Percentiles rank a stretch among this genome's conserved stretches.
Evolutionary conservation across 176 grass and related monocot genomes (phyloP).

Genomic region (Musa beccarii): DNA sequence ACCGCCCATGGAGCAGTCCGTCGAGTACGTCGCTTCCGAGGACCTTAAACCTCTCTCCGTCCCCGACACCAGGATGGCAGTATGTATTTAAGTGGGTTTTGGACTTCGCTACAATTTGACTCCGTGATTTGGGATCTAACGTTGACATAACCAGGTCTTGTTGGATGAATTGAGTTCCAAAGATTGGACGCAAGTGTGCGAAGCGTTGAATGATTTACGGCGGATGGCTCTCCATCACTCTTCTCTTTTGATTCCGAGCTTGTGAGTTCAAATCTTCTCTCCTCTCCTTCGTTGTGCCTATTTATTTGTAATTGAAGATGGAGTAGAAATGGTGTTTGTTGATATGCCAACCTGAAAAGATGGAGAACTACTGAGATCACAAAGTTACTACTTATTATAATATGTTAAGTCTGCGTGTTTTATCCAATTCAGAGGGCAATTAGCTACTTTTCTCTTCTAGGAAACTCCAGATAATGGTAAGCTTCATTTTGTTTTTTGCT

Average conservation of each 20-base stretch:
- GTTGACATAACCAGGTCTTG: slow-evolving; percentile 29
- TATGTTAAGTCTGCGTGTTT: no score
- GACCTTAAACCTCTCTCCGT: slow-evolving; percentile 40
- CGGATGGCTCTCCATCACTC: slow-evolving; percentile 61
- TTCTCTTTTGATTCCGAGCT: slow-evolving; percentile 44
- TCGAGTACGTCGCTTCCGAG: slow-evolving; percentile 65
- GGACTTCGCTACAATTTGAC: no score
- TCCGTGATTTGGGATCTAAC: not conserved
- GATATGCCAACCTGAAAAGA: no score
- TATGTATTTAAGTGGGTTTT: not conserved
- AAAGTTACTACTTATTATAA: no score
- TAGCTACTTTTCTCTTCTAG: no score
- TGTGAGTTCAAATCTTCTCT: slow-evolving; percentile 31
- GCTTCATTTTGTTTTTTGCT: no score
- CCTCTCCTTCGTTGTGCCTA: no score
- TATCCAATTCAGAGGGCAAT: no score
- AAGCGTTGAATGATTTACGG: slow-evolving; percentile 71
- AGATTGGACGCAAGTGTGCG: slow-evolving; percentile 73
- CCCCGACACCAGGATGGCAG: slow-evolving; percentile 42
- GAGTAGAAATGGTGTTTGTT: no score
- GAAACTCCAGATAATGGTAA: no score
- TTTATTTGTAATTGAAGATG: no score
- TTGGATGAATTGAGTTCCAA: slow-evolving; percentile 62
- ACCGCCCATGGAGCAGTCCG: slow-evolving; percentile 32
- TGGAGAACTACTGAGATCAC: no score